Conservation (phyloP, 2,329 filamentous ascomycete genomes). For the Coniella vitis region DNA sequence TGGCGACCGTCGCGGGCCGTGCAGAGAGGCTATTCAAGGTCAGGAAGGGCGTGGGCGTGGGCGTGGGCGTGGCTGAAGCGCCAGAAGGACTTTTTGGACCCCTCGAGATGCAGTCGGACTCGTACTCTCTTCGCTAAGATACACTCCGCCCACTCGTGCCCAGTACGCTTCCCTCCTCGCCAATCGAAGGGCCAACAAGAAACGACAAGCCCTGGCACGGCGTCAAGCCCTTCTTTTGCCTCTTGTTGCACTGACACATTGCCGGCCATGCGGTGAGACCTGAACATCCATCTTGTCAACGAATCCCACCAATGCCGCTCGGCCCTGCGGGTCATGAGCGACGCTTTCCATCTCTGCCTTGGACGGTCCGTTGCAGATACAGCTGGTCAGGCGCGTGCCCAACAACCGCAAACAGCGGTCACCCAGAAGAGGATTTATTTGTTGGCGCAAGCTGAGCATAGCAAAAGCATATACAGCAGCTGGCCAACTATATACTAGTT, state of each 20-base stretch:
- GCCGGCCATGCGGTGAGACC: slow-evolving; percentile 6
- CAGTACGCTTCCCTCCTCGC: too few relatives aligned
- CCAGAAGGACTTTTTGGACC: too few relatives aligned
- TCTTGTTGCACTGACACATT: slow-evolving; percentile 1
- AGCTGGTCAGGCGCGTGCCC: slow-evolving; percentile 10
- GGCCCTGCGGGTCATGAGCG: slow-evolving; percentile 2
- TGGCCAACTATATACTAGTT: too few relatives aligned
- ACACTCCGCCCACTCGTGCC: too few relatives aligned
- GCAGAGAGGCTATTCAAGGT: too few relatives aligned
- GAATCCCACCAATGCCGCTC: neutral
- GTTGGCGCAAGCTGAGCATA: too few relatives aligned
- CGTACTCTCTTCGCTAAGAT: too few relatives aligned
- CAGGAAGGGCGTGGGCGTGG: too few relatives aligned
- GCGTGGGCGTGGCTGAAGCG: too few relatives aligned
- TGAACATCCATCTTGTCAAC: slow-evolving; percentile 4
- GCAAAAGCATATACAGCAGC: too few relatives aligned
- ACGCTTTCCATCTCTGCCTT: neutral
- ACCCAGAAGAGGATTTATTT: neutral
- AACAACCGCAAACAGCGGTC: neutral
- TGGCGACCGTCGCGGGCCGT: neutral
- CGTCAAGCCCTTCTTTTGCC: neutral
- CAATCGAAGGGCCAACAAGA: too few relatives aligned
- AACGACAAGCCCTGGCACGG: neutral
- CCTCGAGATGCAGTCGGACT: too few relatives aligned
- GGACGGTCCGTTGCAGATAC: neutral